Base-by-base conservation (phyloP, 1,139 yeast genomes). In the Pichia terricola region DNA sequence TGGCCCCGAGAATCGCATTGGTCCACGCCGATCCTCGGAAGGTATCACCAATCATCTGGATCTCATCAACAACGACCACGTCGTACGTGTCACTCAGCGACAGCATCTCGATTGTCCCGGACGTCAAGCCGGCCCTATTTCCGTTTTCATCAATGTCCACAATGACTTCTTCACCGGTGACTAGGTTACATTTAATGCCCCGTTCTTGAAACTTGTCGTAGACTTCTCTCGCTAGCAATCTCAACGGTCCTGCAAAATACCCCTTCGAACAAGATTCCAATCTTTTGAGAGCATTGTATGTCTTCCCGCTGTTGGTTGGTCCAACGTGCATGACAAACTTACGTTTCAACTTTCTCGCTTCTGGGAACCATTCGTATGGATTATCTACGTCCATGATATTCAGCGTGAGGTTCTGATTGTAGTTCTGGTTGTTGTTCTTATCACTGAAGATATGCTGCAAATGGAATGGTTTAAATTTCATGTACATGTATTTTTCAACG, bases 281-380 rank as follows among this genome's bases (percentile, higher is more conserved):
- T 44, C 78, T 72, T 55, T 82, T 72, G 38, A 91, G 66, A 0
- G 97, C 95, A 41, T 77, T 74, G 58, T 85, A 84, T 0, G 98
- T 91, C 58, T 91, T 91, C n/a, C 99, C 99, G 53, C 94, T 81
- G 60, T 91, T 91, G 0, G 99, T 91, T 0, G 99, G 98, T 0
- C 99, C 99, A 25, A 91, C 87, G 61, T 91, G 99, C 78, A 94
- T 75, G 26, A 81, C 72, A 39, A 91, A 73, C 46, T 82, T 81
- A 37, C 99, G 69, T 51, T 78, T 80, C 68, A 88, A 70, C 50
- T 80, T 77, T 38, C 98, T 69, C 0, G 98, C 95, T 41, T 72
- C 77, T 0, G 98, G 96, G 56, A 72, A 91, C 94, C 95, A 85
- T 59, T 81, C 87, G 1, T 82, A 81, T 1, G 96, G 95, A 52